These are phyloP conservation scores for Pythium dissotocum DNA, from an alignment of 352 stramenopile species.

Conservation along the genomic window DNA sequence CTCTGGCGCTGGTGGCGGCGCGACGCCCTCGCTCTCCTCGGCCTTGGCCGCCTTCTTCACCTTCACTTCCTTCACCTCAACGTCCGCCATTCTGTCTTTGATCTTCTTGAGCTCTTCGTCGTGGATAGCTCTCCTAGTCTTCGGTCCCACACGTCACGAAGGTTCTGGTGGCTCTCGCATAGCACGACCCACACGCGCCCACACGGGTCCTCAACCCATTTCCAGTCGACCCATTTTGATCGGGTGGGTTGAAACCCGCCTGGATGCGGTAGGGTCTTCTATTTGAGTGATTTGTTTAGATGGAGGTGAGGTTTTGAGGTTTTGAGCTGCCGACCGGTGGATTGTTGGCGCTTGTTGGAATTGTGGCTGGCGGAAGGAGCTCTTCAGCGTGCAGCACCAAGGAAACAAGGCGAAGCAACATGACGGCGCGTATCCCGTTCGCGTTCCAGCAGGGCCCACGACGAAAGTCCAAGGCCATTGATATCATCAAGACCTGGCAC, in stretches of 20 bases:
- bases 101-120: neutral
- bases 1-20: constrained; percentile 59
- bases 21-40: constrained; percentile 42
- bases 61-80: constrained; percentile 41
- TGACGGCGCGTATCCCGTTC: constrained; percentile 76
- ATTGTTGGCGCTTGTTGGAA: constrained; percentile 18
- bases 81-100: constrained; percentile 50
- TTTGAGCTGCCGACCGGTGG: constrained; percentile 3
- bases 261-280: neutral
- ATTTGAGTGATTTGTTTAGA: neutral
- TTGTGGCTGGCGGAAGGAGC: constrained; percentile 17
- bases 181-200: neutral
- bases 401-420: constrained; percentile 28
- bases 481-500: constrained; percentile 81
- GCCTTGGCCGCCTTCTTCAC: constrained; percentile 38
- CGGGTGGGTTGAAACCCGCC: neutral
- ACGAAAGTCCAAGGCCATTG: constrained; percentile 78
- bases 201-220: constrained; percentile 4
- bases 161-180: constrained; percentile 30
- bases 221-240: neutral
- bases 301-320: constrained; percentile 25
- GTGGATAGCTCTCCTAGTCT: neutral
- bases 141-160: constrained; percentile 10
- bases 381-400: constrained; percentile 6
- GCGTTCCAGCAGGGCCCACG: constrained; percentile 76